Percentiles rank a stretch among this genome's conserved stretches.
Evolutionary conservation across 139 green algal species (phyloP).

Genomic region (Nannochloris sp.): DNA sequence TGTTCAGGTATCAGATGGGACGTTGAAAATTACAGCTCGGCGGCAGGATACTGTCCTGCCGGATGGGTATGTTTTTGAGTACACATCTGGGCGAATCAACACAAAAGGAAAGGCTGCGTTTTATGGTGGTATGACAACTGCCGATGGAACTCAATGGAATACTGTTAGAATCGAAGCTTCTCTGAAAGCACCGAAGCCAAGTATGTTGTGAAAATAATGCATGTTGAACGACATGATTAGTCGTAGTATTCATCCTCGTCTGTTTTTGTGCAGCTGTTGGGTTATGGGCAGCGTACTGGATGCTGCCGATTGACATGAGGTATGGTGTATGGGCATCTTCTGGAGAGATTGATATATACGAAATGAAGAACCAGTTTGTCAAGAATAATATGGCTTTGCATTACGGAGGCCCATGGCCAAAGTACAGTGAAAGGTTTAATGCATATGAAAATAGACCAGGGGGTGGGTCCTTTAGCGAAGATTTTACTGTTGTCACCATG

Average conservation of each 20-base stretch:
- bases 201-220: not conserved
- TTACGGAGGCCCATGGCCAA: slow-evolving; percentile 14
- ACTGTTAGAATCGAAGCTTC: slow-evolving; percentile 21
- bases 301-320: slow-evolving; percentile 12
- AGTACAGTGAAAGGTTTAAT: not conserved
- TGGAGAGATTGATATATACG: slow-evolving; percentile 29
- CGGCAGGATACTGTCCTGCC: slow-evolving; percentile 12
- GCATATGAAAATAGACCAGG: not conserved
- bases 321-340: slow-evolving; percentile 26
- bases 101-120: slow-evolving; percentile 14
- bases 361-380: slow-evolving; percentile 20
- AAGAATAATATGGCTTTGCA: slow-evolving; percentile 13
- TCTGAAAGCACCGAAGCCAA: slow-evolving; percentile 15
- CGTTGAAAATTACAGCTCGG: slow-evolving; percentile 45
- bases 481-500: slow-evolving; percentile 13
- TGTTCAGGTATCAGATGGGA: slow-evolving; percentile 32
- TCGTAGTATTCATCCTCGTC: too few relatives aligned
- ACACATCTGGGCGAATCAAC: slow-evolving; percentile 21
- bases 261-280: slow-evolving; percentile 12
- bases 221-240: too few relatives aligned
- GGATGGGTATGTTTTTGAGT: slow-evolving; percentile 12
- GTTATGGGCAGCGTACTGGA: slow-evolving; percentile 33
- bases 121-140: slow-evolving; percentile 14
- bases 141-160: slow-evolving; percentile 11
- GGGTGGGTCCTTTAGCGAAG: slow-evolving; percentile 4